A percentile compares a stretch with the other conserved stretches of the same genome.
These are phyloP conservation scores for Centella asiatica DNA, from an alignment of 129 eudicot species.

Conservation along the genomic window DNA sequence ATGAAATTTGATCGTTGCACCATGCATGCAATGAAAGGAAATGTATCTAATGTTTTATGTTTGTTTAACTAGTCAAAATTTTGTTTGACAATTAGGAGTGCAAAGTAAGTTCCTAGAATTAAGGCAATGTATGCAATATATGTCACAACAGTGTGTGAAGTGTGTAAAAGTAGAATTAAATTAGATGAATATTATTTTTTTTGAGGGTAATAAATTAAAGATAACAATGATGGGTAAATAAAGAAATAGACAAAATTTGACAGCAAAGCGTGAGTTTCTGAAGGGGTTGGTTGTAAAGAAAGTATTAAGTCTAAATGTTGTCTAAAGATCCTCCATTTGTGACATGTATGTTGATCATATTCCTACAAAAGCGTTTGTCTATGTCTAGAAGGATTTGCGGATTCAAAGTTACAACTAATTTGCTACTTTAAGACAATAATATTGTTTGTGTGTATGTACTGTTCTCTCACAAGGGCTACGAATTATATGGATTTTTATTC, in stretches of 20 bases:
- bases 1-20: too few relatives aligned
- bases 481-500: not conserved
- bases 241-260: not conserved
- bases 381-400: constrained; percentile 11
- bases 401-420: not conserved
- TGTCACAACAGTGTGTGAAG: too few relatives aligned
- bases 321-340: constrained; percentile 13
- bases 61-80: too few relatives aligned
- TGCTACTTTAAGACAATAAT: not conserved
- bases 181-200: too few relatives aligned
- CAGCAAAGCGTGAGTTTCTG: constrained; percentile 17
- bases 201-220: not conserved
- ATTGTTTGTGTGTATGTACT: too few relatives aligned
- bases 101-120: too few relatives aligned
- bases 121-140: too few relatives aligned
- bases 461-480: constrained; percentile 5
- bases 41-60: too few relatives aligned
- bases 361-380: not conserved
- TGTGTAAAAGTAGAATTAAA: too few relatives aligned
- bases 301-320: too few relatives aligned
- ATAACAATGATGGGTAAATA: not conserved
- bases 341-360: not conserved
- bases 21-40: too few relatives aligned
- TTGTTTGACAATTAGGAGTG: too few relatives aligned
- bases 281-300: constrained; percentile 1